These are phyloP conservation scores for Ganoderma resinaceum DNA, from an alignment of 1,284 basidiomycete species.

Conservation along the genomic window DNA sequence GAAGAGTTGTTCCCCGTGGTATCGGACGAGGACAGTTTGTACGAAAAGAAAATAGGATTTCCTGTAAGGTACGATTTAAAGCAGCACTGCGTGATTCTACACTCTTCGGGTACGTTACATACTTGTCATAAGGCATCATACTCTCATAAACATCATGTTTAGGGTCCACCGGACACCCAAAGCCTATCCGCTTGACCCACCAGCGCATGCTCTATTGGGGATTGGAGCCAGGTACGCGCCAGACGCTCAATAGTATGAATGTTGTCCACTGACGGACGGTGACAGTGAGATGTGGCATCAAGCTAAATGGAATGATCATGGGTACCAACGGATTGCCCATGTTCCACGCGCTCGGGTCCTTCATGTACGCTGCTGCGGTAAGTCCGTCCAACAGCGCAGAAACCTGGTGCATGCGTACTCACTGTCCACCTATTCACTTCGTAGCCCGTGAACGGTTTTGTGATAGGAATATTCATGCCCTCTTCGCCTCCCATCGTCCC, in stretches of 20 bases:
- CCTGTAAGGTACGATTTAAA: slow-evolving; percentile 2
- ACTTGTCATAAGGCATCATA: too few species aligned
- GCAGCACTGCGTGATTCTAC: background rate
- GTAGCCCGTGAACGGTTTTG: slow-evolving; percentile 25
- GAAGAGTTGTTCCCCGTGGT: slow-evolving; percentile 8
- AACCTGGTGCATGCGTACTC: background rate
- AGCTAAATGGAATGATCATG: slow-evolving; percentile 19
- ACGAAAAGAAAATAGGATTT: background rate
- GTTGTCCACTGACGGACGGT: background rate
- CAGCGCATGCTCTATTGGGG: background rate
- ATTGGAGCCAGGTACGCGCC: background rate
- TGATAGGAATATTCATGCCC: slow-evolving; percentile 27
- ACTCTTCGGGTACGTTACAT: slow-evolving; percentile 12
- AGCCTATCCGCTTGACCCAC: slow-evolving; percentile 9
- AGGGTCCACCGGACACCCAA: slow-evolving; percentile 17
- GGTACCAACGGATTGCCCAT: slow-evolving; percentile 30
- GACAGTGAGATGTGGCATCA: slow-evolving; percentile 21
- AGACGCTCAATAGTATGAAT: background rate
- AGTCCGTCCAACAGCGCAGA: slow-evolving; percentile 2
- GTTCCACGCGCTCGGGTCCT: slow-evolving; percentile 34
- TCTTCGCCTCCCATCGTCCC: slow-evolving; percentile 28
- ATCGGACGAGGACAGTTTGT: background rate
- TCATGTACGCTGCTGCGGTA: slow-evolving; percentile 22
- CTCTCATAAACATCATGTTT: too few species aligned
- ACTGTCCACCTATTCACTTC: background rate